phyloP scores from a whole-genome alignment of 139 green algal species.

The Pleodorina starrii region DNA sequence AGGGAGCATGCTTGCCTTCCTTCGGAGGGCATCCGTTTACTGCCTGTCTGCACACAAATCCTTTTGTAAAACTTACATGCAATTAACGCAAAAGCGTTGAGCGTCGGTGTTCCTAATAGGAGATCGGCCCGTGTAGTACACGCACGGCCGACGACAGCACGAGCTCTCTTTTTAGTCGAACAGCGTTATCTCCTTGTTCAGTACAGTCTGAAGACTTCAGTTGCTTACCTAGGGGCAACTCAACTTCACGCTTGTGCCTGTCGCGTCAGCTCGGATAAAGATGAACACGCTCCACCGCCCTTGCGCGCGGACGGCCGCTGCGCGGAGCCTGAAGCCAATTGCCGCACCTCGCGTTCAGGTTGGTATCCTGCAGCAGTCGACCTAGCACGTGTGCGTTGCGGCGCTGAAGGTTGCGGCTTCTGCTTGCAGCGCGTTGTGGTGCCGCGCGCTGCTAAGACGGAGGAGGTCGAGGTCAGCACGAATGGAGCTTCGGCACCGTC shows the following conservation, averaged over 20 bases:
- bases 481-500: slow-evolving; percentile 10
- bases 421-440: slow-evolving; percentile 44
- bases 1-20: too few relatives aligned
- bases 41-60: too few relatives aligned
- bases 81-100: too few relatives aligned
- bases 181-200: too few relatives aligned
- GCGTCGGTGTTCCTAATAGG: too few relatives aligned
- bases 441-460: slow-evolving; percentile 36
- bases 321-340: not conserved
- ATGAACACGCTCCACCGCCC: not conserved
- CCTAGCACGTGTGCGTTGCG: not conserved
- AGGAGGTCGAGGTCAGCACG: slow-evolving; percentile 46
- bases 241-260: not conserved
- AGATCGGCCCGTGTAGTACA: too few relatives aligned
- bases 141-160: too few relatives aligned
- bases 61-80: too few relatives aligned
- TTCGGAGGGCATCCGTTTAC: too few relatives aligned
- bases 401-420: not conserved
- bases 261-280: not conserved
- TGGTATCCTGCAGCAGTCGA: not conserved
- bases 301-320: slow-evolving; percentile 7
- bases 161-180: too few relatives aligned
- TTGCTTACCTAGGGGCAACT: not conserved
- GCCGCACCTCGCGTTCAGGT: slow-evolving; percentile 14
- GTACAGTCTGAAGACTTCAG: not conserved